These are phyloP conservation scores for Leptodontidium sp. DNA, from an alignment of 2,329 filamentous ascomycete genomes.

Conservation along the genomic window DNA sequence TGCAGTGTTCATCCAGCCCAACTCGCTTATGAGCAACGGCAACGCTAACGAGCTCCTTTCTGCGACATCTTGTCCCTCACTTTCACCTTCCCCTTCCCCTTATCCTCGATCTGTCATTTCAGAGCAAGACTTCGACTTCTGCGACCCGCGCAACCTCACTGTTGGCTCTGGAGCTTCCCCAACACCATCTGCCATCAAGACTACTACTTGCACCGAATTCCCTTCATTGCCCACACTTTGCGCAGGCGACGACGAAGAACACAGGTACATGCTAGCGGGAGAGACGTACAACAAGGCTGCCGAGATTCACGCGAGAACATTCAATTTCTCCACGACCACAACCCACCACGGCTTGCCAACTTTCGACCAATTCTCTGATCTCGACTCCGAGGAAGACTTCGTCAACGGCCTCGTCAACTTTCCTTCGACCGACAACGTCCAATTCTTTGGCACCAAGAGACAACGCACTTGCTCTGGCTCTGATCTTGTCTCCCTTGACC, in stretches of 20 bases:
- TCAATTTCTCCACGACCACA: conserved; percentile 59
- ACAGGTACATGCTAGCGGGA: conserved; percentile 54
- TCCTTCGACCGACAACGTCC: conserved; percentile 63
- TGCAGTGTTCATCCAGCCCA: conserved; percentile 71
- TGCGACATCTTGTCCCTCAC: conserved; percentile 78
- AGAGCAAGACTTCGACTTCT: conserved; percentile 80
- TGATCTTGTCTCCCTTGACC: conserved; percentile 72
- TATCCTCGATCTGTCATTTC: conserved; percentile 73
- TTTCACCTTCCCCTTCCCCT: conserved; percentile 86
- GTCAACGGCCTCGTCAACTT: conserved; percentile 78
- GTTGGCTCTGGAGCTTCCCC: conserved; percentile 61
- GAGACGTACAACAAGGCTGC: conserved; percentile 59
- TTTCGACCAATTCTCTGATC: conserved; percentile 87
- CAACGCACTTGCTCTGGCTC: conserved; percentile 73
- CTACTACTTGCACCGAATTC: conserved; percentile 63
- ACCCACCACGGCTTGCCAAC: conserved; percentile 69
- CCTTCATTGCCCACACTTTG: conserved; percentile 68
- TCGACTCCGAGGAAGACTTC: conserved; percentile 92
- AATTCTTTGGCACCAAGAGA: conserved; percentile 72
- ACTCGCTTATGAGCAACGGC: conserved; percentile 67
- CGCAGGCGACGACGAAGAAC: conserved; percentile 70
- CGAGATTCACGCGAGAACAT: conserved; percentile 53
- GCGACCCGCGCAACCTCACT: conserved; percentile 89
- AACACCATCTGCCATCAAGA: conserved; percentile 49
- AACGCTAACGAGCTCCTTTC: conserved; percentile 75